These are phyloP conservation scores for Gaeumannomyces tritici DNA, from an alignment of 2,329 filamentous ascomycete genomes.

Conservation along the genomic window DNA sequence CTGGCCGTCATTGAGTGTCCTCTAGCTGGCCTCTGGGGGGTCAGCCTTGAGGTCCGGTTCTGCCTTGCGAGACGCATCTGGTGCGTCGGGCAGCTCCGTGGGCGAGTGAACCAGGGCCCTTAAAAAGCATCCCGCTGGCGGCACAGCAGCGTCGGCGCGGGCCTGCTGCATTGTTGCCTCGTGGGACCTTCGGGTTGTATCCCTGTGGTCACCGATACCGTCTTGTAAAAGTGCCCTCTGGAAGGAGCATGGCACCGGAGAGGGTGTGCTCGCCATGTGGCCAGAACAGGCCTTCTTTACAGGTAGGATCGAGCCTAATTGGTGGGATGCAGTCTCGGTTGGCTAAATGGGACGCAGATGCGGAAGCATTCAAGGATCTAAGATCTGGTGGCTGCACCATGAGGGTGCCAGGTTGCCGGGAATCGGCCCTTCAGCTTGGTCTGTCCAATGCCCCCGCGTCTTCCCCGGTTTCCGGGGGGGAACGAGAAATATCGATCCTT, in stretches of 20 bases:
- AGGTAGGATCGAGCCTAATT: background rate
- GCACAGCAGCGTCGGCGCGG: no score
- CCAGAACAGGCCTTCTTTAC: background rate
- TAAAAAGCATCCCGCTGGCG: background rate
- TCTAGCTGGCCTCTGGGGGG: no score
- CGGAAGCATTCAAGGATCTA: no score
- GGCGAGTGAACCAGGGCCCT: background rate
- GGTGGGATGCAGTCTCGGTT: background rate
- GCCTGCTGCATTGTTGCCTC: background rate
- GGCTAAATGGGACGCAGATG: background rate
- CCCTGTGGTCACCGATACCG: no score
- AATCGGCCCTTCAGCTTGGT: background rate
- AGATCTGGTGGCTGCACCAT: no score
- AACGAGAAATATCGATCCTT: background rate
- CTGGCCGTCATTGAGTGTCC: background rate
- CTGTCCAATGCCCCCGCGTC: background rate
- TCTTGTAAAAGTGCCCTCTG: no score
- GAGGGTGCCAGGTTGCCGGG: background rate
- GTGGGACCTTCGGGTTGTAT: background rate
- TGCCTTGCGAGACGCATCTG: background rate
- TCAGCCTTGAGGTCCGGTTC: background rate
- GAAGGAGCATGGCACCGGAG: background rate
- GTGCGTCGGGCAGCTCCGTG: background rate
- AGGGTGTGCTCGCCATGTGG: background rate
- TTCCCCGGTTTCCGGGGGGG: background rate